These are phyloP conservation scores for Acer negundo DNA, from an alignment of 345 rosid genomes.

Conservation along the genomic window DNA sequence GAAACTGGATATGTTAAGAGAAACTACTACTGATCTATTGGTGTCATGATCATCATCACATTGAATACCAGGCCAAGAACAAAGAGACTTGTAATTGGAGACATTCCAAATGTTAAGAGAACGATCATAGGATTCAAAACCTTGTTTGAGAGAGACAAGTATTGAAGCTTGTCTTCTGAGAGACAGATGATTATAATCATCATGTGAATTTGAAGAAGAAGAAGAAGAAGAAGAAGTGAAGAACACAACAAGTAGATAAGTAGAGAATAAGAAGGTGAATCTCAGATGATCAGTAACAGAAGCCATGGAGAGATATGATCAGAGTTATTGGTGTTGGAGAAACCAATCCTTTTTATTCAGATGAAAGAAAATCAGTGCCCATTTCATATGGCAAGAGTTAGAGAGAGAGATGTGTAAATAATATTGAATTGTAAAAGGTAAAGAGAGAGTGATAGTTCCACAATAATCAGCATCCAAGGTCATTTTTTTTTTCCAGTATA, in stretches of 20 bases:
- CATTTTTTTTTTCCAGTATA: conserved; percentile 5
- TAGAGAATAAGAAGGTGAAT: conserved; percentile 5
- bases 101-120: conserved; percentile 52
- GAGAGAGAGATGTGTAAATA: conserved; percentile 1
- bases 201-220: conserved; percentile 26
- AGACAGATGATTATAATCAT: conserved; percentile 34
- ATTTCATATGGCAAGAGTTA: neutral
- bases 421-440: conserved; percentile 24
- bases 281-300: conserved; percentile 13
- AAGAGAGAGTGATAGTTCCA: conserved; percentile 24
- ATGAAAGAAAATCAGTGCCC: conserved; percentile 18
- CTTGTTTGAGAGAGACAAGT: conserved; percentile 52
- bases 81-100: conserved; percentile 46
- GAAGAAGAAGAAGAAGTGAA: conserved; percentile 19
- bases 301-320: conserved; percentile 19
- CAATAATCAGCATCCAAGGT: conserved; percentile 44
- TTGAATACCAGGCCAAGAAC: conserved; percentile 55
- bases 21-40: conserved; percentile 46
- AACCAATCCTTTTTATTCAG: conserved; percentile 18
- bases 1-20: conserved; percentile 52
- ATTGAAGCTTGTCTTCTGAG: conserved; percentile 57
- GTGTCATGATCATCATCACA: conserved; percentile 32
- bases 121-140: conserved; percentile 47
- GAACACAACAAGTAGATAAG: conserved; percentile 30
- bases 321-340: neutral